Evolutionary conservation across 129 eudicot species (phyloP).

Genomic region (Centella asiatica): DNA sequence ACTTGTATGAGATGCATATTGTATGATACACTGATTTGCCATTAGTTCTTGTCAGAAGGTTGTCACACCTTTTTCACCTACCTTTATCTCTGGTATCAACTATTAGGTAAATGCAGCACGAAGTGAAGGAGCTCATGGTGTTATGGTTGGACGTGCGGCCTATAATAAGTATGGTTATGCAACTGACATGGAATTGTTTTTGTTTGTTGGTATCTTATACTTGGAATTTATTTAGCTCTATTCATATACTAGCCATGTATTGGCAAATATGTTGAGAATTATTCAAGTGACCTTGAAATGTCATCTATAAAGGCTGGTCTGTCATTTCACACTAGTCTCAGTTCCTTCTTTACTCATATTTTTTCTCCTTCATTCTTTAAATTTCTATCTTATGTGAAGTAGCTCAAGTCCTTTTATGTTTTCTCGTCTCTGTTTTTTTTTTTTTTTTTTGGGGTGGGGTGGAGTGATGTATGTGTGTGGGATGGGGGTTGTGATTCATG

Average conservation of each 20-base stretch:
- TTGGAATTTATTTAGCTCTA: too few species aligned
- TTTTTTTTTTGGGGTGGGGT: too few species aligned
- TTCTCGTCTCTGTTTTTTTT: too few species aligned
- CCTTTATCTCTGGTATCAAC: conserved; percentile 2
- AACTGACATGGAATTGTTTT: neutral
- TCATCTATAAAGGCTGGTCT: too few species aligned
- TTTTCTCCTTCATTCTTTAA: too few species aligned
- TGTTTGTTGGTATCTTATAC: neutral
- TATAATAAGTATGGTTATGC: conserved; percentile 49
- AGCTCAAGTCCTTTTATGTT: too few species aligned
- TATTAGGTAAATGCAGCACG: conserved; percentile 72
- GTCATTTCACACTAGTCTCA: too few species aligned
- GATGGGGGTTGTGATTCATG: too few species aligned
- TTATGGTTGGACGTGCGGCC: conserved; percentile 98
- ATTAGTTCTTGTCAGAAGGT: neutral
- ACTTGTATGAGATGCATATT: neutral
- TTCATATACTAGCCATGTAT: neutral
- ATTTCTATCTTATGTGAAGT: too few species aligned
- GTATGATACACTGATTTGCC: neutral
- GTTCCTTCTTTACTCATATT: too few species aligned
- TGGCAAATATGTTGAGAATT: neutral
- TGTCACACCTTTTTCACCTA: neutral
- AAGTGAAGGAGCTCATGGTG: conserved; percentile 91
- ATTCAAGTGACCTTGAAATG: too few species aligned
- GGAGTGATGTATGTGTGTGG: too few species aligned